Evolutionary conservation across 768 basidiomycete genomes (phyloP), one percentile per base, ranked within the genome.

Genomic region (Mrakia blollopis): DNA sequence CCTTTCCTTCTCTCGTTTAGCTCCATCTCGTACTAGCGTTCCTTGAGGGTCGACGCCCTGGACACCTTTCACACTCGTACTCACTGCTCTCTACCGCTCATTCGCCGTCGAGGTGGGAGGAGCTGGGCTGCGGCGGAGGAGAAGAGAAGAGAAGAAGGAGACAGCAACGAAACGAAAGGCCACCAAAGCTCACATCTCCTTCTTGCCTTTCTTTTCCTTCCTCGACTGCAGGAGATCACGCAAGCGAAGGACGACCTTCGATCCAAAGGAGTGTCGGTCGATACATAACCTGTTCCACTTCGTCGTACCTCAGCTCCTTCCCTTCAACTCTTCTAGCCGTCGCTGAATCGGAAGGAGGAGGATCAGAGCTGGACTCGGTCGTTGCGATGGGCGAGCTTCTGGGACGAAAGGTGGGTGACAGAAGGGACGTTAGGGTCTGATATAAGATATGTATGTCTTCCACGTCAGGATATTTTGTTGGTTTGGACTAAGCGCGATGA

Each of bases 361-460:
- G 57, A 57, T 57, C 57, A 57, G 57, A 57, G 57, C 57, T 28
- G 57, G 57, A 57, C 57, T 57, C 57, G 23, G 57, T 28, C 57
- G 57, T n/a, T 50, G 47, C 47, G 47, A 50, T 50, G 47, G 47
- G 21, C 47, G 44, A 44, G 44, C 44, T 11, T 9, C 10, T 11
- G 44, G 10, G 44, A 44, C 7, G 44, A 14, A 44, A 44, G 7
- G 44, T 44, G 44, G 44, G 14, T 44, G 44, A 44, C 14, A 2
- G 44, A 44, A 14, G 14, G 44, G 44, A 13, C 7, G 5, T 13
- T 9, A 44, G 11, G 44, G 44, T 13, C 11, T 44, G 44, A 44
- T 11, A 44, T 44, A 11, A 2, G 44, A 44, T 44, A 14, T n/a
- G n/a, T n/a, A 13, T 14, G 44, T 11, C 44, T 11, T 11, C 44